Evolutionary conservation across 352 stramenopile species (phyloP).

Genomic region (Globisporangium cylindrosporum): DNA sequence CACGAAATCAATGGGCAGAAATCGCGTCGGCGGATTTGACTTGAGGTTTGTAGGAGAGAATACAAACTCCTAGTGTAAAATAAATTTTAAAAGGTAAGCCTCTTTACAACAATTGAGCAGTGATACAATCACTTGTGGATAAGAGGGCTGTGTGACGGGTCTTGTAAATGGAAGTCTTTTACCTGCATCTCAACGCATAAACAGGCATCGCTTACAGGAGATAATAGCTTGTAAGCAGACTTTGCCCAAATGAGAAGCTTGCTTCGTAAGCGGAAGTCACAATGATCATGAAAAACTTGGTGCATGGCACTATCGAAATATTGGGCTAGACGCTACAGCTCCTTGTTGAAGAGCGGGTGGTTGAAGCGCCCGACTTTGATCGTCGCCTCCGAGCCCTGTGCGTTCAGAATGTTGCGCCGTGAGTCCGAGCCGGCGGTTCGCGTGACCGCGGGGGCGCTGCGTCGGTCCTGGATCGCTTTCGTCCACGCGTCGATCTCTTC

Average conservation of each 20-base stretch:
- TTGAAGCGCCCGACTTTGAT: slow-evolving; percentile 61
- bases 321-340: slow-evolving; percentile 18
- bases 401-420: slow-evolving; percentile 60
- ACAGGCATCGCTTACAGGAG: too few relatives aligned
- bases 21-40: not conserved
- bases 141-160: not conserved
- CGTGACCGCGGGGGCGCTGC: slow-evolving; percentile 30
- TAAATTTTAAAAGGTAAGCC: not conserved
- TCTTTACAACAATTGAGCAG: not conserved
- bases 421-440: slow-evolving; percentile 50
- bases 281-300: too few relatives aligned
- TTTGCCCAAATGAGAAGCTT: not conserved
- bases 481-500: slow-evolving; percentile 69
- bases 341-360: slow-evolving; percentile 76
- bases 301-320: too few relatives aligned
- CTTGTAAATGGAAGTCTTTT: not conserved
- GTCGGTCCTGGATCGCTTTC: slow-evolving; percentile 48
- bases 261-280: not conserved
- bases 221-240: too few relatives aligned
- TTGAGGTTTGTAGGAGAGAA: not conserved
- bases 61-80: not conserved
- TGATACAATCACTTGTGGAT: not conserved
- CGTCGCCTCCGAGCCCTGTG: slow-evolving; percentile 43
- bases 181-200: not conserved
- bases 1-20: slow-evolving; percentile 14